phyloP scores from a whole-genome alignment of 345 rosid genomes.

The Psidium guajava region DNA sequence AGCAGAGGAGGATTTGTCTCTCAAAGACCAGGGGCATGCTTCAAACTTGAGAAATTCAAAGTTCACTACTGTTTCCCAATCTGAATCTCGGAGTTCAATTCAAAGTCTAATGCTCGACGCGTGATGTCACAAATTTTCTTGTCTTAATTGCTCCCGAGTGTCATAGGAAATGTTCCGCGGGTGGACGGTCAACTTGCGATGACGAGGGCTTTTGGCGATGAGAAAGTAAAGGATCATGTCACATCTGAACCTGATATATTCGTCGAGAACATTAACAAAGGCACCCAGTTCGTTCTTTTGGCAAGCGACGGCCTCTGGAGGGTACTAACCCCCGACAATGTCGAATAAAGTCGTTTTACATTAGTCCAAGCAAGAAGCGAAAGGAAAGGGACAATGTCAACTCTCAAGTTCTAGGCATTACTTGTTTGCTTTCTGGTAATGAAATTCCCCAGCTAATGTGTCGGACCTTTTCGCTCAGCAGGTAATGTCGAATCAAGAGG shows the following conservation, averaged over 20 bases:
- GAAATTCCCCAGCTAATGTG: neutral
- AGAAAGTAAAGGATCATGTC: conserved; percentile 31
- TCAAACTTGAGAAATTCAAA: neutral
- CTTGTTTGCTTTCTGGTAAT: neutral
- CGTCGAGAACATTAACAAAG: conserved; percentile 5
- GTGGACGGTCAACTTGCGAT: conserved; percentile 37
- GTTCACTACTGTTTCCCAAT: neutral
- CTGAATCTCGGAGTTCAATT: neutral
- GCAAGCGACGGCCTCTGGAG: conserved; percentile 57
- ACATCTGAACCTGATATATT: conserved; percentile 27
- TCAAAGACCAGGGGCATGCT: conserved; percentile 13
- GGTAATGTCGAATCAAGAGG: conserved; percentile 45
- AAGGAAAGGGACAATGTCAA: neutral
- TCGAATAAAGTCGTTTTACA: neutral
- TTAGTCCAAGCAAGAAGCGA: neutral
- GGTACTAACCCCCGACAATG: conserved; percentile 3
- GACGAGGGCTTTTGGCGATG: conserved; percentile 49
- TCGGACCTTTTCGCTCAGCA: neutral
- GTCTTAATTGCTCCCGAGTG: neutral
- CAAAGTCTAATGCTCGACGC: neutral
- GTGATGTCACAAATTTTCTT: neutral
- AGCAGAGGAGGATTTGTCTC: conserved; percentile 38
- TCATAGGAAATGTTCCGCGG: conserved; percentile 21
- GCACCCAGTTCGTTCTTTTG: conserved; percentile 29
- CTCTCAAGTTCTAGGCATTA: neutral